Evolutionary conservation across 2,329 filamentous ascomycete species (phyloP).

Genomic region (Fusarium torulosum): DNA sequence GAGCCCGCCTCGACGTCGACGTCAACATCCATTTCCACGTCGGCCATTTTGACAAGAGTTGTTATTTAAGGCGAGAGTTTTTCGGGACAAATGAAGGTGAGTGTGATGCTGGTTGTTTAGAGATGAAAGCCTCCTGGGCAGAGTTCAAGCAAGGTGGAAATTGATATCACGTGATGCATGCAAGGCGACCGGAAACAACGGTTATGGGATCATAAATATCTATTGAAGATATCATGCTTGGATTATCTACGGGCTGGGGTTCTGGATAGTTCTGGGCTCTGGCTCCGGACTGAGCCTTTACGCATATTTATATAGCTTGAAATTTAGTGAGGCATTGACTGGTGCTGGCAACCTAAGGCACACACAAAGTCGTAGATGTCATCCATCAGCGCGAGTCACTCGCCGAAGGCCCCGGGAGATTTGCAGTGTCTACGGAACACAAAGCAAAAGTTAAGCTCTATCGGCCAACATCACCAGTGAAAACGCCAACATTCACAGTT

Average conservation of each 20-base stretch:
- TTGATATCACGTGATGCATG: conserved; percentile 33
- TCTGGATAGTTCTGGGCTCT: neutral
- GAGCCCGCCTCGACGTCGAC: conserved; percentile 60
- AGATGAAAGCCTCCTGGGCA: conserved; percentile 6
- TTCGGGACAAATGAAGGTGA: neutral
- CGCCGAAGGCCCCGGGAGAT: conserved; percentile 17
- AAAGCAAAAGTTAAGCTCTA: neutral
- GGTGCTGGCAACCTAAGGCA: conserved; percentile 27
- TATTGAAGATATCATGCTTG: neutral
- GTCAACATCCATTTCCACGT: conserved; percentile 72
- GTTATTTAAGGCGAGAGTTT: neutral
- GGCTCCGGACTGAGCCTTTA: neutral
- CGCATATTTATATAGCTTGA: neutral
- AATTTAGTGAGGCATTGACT: neutral
- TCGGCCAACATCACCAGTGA: neutral
- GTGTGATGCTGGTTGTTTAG: conserved; percentile 3
- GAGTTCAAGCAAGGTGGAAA: conserved; percentile 15
- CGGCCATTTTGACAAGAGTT: conserved; percentile 58
- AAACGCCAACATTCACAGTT: conserved; percentile 31
- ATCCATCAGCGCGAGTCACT: conserved; percentile 44
- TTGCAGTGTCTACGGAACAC: conserved; percentile 22
- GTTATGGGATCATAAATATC: neutral
- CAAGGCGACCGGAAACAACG: neutral
- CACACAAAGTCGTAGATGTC: conserved; percentile 24
- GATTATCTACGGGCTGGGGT: neutral